Evolutionary conservation across 768 basidiomycete genomes (phyloP), one percentile per base, ranked within the genome.

Genomic region (Termitomyces sp.): DNA sequence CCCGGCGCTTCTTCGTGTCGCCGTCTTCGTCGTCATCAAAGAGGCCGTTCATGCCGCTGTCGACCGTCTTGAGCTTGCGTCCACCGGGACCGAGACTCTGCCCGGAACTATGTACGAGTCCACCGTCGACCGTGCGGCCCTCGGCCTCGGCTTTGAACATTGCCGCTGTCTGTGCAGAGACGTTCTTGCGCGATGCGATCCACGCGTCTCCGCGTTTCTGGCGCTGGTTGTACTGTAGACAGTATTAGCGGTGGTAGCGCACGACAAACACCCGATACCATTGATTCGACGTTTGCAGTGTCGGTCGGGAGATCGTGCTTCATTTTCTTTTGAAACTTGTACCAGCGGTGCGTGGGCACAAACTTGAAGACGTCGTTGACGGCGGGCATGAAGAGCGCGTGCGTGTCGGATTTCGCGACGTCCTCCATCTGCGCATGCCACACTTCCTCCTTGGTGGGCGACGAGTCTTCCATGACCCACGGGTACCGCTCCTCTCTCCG

Each of bases 371-470:
- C 80, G 59, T 92, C 85, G 66, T 86, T 85, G 57, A 86, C 85
- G 16, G 87, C 85, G 36, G 90, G 89, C 85, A 93, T 90, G 72
- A 95, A 89, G 73, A 93, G 86, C 6, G 85, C 91, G 63, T 89
- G 84, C 8, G 86, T 88, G 66, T 84, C 83, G 28, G 83, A 79
- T 74, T 83, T 91, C 12, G 77, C 74, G 18, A 84, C 80, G 60
- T 94, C 91, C 71, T 94, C 91, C 76, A 95, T 79, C 70, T 87
- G 82, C 7, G 88, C 93, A 41, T 84, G 78, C 93, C 93, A 95
- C 14, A 84, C 70, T 73, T 95, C 91, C 58, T 79, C 75, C 53
- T 83, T 80, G 40, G 72, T 70, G 36, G 75, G 76, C 20, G 79
- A 78, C 40, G 80, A 82, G 69, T 93, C 92, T 75, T 95, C 93